Conservation (phyloP, 2,329 filamentous ascomycete genomes). For the Colletotrichum tabaci region DNA sequence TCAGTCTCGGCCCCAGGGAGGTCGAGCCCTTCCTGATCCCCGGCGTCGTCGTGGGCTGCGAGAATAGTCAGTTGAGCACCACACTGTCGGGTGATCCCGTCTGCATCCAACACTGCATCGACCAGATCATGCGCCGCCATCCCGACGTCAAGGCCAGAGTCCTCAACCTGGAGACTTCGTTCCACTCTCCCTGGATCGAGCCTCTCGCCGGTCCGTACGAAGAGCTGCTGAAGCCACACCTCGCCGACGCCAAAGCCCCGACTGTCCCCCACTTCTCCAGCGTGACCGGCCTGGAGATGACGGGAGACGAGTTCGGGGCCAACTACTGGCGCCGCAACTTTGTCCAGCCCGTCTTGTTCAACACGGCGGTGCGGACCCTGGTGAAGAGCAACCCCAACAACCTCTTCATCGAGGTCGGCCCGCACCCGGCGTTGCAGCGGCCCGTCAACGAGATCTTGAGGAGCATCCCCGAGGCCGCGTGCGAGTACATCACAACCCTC, state of each 20-base stretch:
- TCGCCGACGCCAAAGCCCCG: conserved; percentile 17
- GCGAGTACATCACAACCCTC: conserved; percentile 61
- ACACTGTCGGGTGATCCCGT: conserved; percentile 47
- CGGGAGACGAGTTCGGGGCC: conserved; percentile 5
- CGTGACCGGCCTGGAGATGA: conserved; percentile 50
- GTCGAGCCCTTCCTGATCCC: conserved; percentile 48
- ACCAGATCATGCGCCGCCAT: conserved; percentile 47
- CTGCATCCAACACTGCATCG: conserved; percentile 47
- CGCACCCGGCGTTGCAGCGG: conserved; percentile 44
- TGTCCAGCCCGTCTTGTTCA: conserved; percentile 59
- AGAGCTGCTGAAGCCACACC: conserved; percentile 22
- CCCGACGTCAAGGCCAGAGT: conserved; percentile 51
- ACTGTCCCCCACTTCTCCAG: conserved; percentile 41
- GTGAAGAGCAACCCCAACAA: conserved; percentile 23
- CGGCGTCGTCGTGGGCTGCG: conserved; percentile 49
- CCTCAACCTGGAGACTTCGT: conserved; percentile 58
- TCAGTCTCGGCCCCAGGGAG: conserved; percentile 53
- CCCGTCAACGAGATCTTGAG: conserved; percentile 53
- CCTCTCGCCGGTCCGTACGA: conserved; percentile 41
- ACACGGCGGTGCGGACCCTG: conserved; percentile 52
- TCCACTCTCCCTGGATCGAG: conserved; percentile 54
- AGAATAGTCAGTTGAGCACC: conserved; percentile 50
- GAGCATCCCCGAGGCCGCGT: conserved; percentile 33
- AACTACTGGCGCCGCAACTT: conserved; percentile 63
- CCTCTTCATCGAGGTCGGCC: conserved; percentile 46